Evolutionary conservation across 2,329 filamentous ascomycete species (phyloP).

Genomic region (Endoconidiophora polonica): DNA sequence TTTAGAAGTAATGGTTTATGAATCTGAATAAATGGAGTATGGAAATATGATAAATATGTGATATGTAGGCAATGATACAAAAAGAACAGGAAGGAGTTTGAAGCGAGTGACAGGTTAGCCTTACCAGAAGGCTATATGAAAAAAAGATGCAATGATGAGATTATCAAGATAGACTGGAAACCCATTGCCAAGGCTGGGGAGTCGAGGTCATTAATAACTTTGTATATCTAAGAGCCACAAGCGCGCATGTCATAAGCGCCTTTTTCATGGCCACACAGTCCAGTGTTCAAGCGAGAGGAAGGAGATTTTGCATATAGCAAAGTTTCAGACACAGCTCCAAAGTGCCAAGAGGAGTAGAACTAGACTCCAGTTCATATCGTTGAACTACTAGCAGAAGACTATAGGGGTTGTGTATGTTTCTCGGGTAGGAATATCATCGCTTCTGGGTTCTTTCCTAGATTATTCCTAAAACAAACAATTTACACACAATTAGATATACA

Average conservation of each 20-base stretch:
- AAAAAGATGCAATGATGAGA: background rate
- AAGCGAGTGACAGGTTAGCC: constrained; percentile 1
- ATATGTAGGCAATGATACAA: background rate
- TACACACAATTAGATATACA: too few relatives aligned
- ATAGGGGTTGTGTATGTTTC: too few relatives aligned
- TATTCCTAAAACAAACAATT: too few relatives aligned
- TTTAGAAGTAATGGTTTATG: background rate
- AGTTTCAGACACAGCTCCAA: background rate
- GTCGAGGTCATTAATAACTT: background rate
- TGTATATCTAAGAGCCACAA: background rate
- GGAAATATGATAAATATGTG: constrained; percentile 2
- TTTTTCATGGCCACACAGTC: background rate
- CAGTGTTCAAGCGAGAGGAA: background rate
- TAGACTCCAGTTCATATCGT: background rate
- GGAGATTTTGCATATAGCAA: background rate
- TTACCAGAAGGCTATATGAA: constrained; percentile 14
- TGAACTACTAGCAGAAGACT: too few relatives aligned
- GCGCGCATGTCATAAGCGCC: too few relatives aligned
- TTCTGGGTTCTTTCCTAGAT: too few relatives aligned
- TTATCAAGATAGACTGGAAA: background rate
- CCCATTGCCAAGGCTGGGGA: too few relatives aligned
- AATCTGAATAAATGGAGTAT: constrained; percentile 5
- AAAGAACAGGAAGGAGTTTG: background rate
- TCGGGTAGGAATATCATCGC: too few relatives aligned
- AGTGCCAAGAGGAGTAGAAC: background rate